These are phyloP conservation scores for Lathyrus oleraceus DNA, from an alignment of 306 rosid genomes.

Conservation along the genomic window DNA sequence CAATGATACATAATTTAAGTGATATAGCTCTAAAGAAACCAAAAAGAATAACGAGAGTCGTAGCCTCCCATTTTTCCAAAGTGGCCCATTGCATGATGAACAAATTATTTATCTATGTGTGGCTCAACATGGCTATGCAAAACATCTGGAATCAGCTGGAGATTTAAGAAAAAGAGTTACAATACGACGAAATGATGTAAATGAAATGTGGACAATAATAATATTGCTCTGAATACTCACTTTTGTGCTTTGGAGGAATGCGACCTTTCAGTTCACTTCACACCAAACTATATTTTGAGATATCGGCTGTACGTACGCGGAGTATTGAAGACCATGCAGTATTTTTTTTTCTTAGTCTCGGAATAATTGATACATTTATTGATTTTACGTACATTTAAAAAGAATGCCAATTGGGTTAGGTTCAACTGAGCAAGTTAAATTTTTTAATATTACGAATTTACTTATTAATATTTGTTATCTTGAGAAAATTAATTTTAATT, in stretches of 20 bases:
- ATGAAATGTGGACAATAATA: slow-evolving; percentile 27
- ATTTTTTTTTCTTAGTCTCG: not conserved
- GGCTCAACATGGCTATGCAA: slow-evolving; percentile 29
- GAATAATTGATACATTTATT: too few species aligned
- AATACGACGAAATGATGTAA: slow-evolving; percentile 24
- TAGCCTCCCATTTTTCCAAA: slow-evolving; percentile 22
- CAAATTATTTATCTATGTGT: slow-evolving; percentile 3
- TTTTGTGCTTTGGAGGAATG: not conserved
- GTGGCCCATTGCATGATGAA: not conserved
- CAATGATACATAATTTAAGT: not conserved
- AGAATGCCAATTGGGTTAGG: too few species aligned
- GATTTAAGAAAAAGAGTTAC: not conserved
- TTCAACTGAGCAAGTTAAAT: too few species aligned
- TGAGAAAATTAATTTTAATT: too few species aligned
- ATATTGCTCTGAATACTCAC: not conserved
- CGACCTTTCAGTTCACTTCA: slow-evolving; percentile 31
- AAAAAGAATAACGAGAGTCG: not conserved
- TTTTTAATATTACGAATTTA: too few species aligned
- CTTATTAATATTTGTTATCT: too few species aligned
- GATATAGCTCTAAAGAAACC: slow-evolving; percentile 17
- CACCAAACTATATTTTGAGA: slow-evolving; percentile 2
- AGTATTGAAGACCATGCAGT: not conserved
- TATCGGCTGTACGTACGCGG: slow-evolving; percentile 17
- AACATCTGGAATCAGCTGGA: slow-evolving; percentile 33
- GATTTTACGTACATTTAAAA: too few species aligned